A percentile compares a stretch with the other conserved stretches of the same genome.
Conservation (phyloP, 306 rosid species). For the Herpetospermum pedunculosum region DNA sequence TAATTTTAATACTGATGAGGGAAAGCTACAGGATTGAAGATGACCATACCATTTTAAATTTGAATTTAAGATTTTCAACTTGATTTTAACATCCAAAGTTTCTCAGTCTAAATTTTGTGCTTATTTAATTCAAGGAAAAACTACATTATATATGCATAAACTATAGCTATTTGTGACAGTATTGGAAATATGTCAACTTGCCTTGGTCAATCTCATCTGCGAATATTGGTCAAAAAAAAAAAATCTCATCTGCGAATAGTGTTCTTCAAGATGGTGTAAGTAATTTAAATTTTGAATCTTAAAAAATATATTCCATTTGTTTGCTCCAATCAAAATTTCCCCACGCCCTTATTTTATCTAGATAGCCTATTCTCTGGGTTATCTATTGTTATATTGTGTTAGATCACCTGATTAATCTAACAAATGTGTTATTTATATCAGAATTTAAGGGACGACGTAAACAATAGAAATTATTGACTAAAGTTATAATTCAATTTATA, state of each 20-base stretch:
- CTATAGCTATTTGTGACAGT: not conserved
- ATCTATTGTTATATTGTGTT: not conserved
- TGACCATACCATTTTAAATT: not conserved
- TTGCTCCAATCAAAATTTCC: not conserved
- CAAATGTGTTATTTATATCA: too few species aligned
- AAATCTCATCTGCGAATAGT: not conserved
- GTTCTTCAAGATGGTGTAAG: not conserved
- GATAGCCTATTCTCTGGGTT: not conserved
- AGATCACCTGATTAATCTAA: not conserved
- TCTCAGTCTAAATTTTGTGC: not conserved
- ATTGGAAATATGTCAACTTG: not conserved
- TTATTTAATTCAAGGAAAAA: not conserved
- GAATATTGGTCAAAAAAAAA: too few species aligned
- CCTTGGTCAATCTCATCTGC: not conserved
- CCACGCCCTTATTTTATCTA: not conserved
- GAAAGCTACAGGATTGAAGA: not conserved
- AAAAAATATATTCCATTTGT: not conserved
- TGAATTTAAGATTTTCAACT: not conserved
- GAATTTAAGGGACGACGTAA: not conserved
- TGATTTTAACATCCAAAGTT: not conserved
- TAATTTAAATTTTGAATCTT: not conserved
- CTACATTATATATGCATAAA: not conserved
- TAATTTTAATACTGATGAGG: not conserved
- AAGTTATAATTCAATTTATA: not conserved
- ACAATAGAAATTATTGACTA: not conserved